A percentile compares a stretch with the other conserved stretches of the same genome.
These are phyloP conservation scores for Clonostachys rhizophaga DNA, from an alignment of 2,329 filamentous ascomycete genomes.

Conservation along the genomic window DNA sequence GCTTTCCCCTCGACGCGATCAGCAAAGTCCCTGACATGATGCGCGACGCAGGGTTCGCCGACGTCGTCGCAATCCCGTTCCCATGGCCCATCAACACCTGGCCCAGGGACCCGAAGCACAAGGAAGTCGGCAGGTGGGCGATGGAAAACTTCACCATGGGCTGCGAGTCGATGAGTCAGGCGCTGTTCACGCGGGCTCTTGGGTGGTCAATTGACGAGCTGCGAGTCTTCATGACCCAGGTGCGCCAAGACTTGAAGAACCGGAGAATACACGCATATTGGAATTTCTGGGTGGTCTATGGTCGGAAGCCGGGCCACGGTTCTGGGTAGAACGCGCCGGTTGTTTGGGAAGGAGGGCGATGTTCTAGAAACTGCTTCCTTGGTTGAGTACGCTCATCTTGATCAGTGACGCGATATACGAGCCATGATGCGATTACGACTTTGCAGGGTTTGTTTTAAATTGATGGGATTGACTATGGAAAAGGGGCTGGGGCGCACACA, in stretches of 20 bases:
- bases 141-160: conserved; percentile 12
- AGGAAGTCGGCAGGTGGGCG: conserved; percentile 37
- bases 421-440: too few species aligned
- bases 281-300: conserved; percentile 10
- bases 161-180: conserved; percentile 19
- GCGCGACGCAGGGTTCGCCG: conserved; percentile 42
- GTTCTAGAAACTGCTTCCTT: too few species aligned
- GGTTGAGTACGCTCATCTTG: too few species aligned
- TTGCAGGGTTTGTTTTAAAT: too few species aligned
- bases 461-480: too few species aligned
- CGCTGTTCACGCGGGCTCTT: conserved; percentile 15
- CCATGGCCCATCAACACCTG: conserved; percentile 44
- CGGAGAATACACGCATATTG: conserved; percentile 17
- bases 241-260: conserved; percentile 15
- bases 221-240: conserved; percentile 11
- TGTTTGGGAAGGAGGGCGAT: too few species aligned
- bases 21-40: conserved; percentile 24
- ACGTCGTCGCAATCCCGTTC: conserved; percentile 38
- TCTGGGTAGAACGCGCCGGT: too few species aligned
- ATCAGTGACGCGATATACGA: too few species aligned
- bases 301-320: not conserved
- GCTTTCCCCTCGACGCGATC: conserved; percentile 17
- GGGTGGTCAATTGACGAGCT: conserved; percentile 16
- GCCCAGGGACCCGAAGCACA: conserved; percentile 42
- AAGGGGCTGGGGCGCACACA: too few species aligned